Evolutionary conservation across 768 basidiomycete genomes (phyloP).

Genomic region (Mycena venus): DNA sequence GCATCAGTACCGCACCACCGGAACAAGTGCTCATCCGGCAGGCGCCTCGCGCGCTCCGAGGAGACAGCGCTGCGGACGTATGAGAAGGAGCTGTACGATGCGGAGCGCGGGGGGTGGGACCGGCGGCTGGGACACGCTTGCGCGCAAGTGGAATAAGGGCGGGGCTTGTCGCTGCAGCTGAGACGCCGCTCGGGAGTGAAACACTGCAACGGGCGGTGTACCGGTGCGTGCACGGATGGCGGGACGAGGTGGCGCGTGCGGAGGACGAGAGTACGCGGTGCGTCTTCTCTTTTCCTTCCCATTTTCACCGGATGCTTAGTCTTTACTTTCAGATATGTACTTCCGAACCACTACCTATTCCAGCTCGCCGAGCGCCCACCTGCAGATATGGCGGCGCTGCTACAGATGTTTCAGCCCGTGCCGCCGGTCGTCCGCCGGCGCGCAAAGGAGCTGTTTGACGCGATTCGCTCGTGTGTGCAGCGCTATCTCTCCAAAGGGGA

Average conservation of each 20-base stretch:
- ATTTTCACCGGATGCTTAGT: background rate
- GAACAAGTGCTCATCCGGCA: conserved; percentile 64
- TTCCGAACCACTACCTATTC: conserved; percentile 83
- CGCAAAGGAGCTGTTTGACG: conserved; percentile 73
- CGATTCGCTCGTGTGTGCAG: conserved; percentile 67
- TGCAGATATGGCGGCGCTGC: conserved; percentile 70
- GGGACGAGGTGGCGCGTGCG: conserved; percentile 81
- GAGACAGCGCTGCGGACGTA: conserved; percentile 84
- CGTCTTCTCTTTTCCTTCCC: conserved; percentile 38
- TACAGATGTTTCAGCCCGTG: conserved; percentile 70
- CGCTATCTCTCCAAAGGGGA: conserved; percentile 38
- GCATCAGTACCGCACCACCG: conserved; percentile 33
- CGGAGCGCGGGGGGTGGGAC: conserved; percentile 71
- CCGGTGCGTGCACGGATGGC: conserved; percentile 83
- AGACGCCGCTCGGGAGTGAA: conserved; percentile 49
- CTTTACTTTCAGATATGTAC: conserved; percentile 64
- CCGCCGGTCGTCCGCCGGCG: conserved; percentile 75
- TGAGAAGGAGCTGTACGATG: conserved; percentile 79
- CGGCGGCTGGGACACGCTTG: conserved; percentile 83
- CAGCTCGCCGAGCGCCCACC: conserved; percentile 80
- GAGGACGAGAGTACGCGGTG: conserved; percentile 91
- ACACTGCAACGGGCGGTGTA: conserved; percentile 74
- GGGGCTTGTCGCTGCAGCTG: conserved; percentile 54
- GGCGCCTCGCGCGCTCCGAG: conserved; percentile 78
- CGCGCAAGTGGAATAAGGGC: conserved; percentile 87